Base-by-base conservation (phyloP, 352 stramenopile species). In the Aphanomyces invadans region DNA sequence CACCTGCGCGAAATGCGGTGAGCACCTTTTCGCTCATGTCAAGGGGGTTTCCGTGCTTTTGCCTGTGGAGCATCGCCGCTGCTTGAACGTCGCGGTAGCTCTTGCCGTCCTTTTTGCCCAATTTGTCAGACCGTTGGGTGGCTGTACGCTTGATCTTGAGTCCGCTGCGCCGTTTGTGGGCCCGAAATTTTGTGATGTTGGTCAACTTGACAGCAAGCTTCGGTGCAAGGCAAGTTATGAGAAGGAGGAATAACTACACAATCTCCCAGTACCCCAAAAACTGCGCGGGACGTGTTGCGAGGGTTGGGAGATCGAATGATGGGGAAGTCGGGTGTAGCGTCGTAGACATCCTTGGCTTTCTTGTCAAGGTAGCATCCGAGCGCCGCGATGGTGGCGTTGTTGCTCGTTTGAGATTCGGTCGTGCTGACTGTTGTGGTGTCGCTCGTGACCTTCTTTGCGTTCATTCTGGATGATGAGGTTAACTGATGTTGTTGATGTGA, bases 1-100 rank as follows among this genome's bases (percentile, higher is more conserved):
- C n/a, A 65, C 57, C 57, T 19, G 60, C 60, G 29, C 60, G 60
- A 26, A 67, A 67, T 10, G 60, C 60, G n/a, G 42, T 32, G 31
- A 67, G 49, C n/a, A 60, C 60, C 17, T 67, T 59, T 17, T 67
- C 60, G 23, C 45, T 56, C 26, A 67, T 19, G 3, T 29, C 60
- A 19, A 67, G 49, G 4, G 60, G 60, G n/a, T 67, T 67, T 7
- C 25, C 42, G 32, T 59, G 48, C 19, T 57, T n/a, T 46, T 67
- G 38, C 2, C 21, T 39, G 25, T 67, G 60, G 32, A 39, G 26
- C 29, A 51, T 42, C 12, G 25, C 33, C 1, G 38, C 60, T n/a
- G 46, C 23, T 39, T 67, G 45, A 17, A 57, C 44, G 25, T 49
- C 60, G 31, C 21, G 21, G 31, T n/a, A 33, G 4, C 29, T 57